Evolutionary conservation across 768 basidiomycete species (phyloP).

Genomic region (Termitomyces sp.): DNA sequence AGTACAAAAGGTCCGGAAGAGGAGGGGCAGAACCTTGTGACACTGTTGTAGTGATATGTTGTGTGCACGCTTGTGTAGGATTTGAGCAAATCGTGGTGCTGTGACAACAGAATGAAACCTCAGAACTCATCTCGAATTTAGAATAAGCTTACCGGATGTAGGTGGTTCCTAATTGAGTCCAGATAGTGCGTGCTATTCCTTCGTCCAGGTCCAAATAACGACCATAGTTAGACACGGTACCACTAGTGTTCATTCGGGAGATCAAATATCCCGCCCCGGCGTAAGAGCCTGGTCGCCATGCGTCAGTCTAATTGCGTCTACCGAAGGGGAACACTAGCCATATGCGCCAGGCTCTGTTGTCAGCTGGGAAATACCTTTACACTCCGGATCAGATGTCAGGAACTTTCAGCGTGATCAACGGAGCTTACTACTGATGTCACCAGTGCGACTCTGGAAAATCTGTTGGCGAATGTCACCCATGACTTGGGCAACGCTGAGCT

Average conservation of each 20-base stretch:
- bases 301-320: not conserved
- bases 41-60: conserved; percentile 38
- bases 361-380: conserved; percentile 48
- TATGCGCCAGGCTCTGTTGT: conserved; percentile 53
- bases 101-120: not conserved
- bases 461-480: conserved; percentile 49
- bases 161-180: conserved; percentile 45
- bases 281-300: conserved; percentile 51
- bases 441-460: conserved; percentile 54
- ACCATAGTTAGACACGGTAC: conserved; percentile 37
- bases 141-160: conserved; percentile 40
- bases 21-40: conserved; percentile 1
- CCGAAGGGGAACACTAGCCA: conserved; percentile 32
- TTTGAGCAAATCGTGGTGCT: conserved; percentile 58
- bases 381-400: not conserved
- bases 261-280: conserved; percentile 59
- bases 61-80: conserved; percentile 53
- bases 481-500: conserved; percentile 33
- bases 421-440: conserved; percentile 49
- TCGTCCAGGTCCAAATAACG: conserved; percentile 70
- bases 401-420: not conserved
- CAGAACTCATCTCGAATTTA: not conserved
- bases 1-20: conserved; percentile 39
- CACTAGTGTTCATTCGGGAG: conserved; percentile 38
- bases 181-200: conserved; percentile 49